Conservation (phyloP, 2,329 filamentous ascomycete genomes). For the Sclerotinia glacialis region DNA sequence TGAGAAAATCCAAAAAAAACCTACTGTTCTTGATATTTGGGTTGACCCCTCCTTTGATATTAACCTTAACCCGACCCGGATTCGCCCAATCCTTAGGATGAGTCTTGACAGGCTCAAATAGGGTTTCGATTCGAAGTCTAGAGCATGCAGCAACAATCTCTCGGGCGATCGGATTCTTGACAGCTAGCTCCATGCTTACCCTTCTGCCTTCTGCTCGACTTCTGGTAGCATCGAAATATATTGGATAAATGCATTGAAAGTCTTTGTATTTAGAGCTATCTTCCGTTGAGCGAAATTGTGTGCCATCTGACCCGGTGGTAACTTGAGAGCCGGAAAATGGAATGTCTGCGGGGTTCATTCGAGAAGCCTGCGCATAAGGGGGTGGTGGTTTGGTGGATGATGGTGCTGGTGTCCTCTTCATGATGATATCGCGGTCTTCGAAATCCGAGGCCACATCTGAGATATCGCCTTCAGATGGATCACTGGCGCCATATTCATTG, state of each 20-base stretch:
- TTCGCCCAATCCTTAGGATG: slow-evolving; percentile 99
- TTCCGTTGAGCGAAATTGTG: slow-evolving; percentile 42
- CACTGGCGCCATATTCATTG: slow-evolving; percentile 47
- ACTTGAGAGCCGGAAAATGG: slow-evolving; percentile 42
- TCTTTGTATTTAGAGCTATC: slow-evolving; percentile 62
- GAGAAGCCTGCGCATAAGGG: slow-evolving; percentile 40
- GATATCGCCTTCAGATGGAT: slow-evolving; percentile 85
- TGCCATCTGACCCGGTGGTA: slow-evolving; percentile 39
- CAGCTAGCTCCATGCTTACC: slow-evolving; percentile 68
- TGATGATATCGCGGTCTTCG: slow-evolving; percentile 47
- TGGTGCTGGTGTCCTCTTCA: slow-evolving; percentile 22
- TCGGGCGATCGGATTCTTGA: slow-evolving; percentile 80
- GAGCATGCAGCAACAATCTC: slow-evolving; percentile 87
- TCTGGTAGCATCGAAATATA: slow-evolving; percentile 85
- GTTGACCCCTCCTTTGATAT: slow-evolving; percentile 61
- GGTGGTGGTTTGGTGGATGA: slow-evolving; percentile 29
- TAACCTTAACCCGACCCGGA: slow-evolving; percentile 81
- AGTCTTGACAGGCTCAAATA: slow-evolving; percentile 86
- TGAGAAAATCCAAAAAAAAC: slow-evolving; percentile 33
- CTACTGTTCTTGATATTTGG: slow-evolving; percentile 61
- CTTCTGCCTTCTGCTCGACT: slow-evolving; percentile 77
- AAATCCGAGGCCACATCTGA: slow-evolving; percentile 58
- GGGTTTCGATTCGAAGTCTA: slow-evolving; percentile 64
- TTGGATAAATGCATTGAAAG: slow-evolving; percentile 88
- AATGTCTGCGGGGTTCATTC: slow-evolving; percentile 43